phyloP scores from a whole-genome alignment of 75 land plant species.

The Larix kaempferi region DNA sequence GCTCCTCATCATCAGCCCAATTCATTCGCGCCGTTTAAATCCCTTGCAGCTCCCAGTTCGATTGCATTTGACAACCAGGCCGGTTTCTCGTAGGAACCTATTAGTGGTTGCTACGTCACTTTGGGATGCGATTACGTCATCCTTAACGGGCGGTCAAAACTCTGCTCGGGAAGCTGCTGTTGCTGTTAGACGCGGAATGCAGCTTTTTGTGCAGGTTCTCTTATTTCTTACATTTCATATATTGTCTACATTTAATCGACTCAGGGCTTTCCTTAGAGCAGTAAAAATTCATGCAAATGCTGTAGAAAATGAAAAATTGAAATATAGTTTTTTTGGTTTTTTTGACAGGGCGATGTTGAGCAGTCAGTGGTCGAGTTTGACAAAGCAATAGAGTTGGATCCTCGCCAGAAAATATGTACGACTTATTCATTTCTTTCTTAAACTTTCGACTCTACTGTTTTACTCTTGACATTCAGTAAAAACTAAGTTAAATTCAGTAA shows the following conservation, averaged over 20 bases:
- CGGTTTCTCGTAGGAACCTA: conserved; percentile 11
- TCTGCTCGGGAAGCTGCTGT: conserved; percentile 52
- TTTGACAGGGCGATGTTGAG: conserved; percentile 67
- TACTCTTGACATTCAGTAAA: too few relatives aligned
- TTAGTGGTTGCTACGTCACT: conserved; percentile 28
- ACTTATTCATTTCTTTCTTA: not conserved
- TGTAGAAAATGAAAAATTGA: not conserved
- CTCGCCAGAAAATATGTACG: conserved; percentile 84
- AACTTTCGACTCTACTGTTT: not conserved
- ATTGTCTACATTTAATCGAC: not conserved
- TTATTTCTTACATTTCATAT: not conserved
- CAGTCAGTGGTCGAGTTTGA: conserved; percentile 82
- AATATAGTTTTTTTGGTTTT: not conserved
- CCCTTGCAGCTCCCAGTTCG: not conserved
- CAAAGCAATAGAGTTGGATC: conserved; percentile 71
- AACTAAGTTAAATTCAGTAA: too few relatives aligned
- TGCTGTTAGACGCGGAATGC: conserved; percentile 72
- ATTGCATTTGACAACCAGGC: not conserved
- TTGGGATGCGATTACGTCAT: conserved; percentile 34
- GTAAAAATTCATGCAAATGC: not conserved
- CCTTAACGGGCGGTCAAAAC: conserved; percentile 33
- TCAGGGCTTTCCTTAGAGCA: not conserved
- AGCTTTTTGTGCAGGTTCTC: conserved; percentile 70
- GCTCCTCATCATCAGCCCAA: not conserved
- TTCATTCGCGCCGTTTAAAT: not conserved